phyloP scores from a whole-genome alignment of 2,329 filamentous ascomycete genomes.

The Apiospora koreana region DNA sequence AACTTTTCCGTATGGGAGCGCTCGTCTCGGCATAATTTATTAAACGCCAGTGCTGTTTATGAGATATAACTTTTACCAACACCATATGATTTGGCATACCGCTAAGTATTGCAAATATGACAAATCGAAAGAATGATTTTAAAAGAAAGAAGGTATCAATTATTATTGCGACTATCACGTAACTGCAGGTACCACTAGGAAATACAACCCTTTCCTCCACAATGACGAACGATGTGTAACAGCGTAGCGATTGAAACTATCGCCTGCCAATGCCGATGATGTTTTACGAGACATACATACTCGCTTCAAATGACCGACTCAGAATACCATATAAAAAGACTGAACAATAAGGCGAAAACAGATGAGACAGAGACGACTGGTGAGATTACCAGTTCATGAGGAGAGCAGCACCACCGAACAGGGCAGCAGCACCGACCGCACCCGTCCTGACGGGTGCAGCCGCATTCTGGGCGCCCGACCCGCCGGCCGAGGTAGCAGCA shows the following conservation, averaged over 20 bases:
- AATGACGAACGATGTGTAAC: not conserved
- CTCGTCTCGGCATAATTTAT: no score
- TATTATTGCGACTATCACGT: not conserved
- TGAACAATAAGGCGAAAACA: not conserved
- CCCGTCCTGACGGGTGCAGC: conserved; percentile 35
- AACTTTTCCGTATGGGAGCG: no score
- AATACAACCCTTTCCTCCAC: not conserved
- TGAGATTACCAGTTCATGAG: conserved; percentile 22
- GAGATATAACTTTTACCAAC: no score
- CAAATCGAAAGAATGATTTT: not conserved
- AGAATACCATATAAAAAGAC: not conserved
- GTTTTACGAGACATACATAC: not conserved
- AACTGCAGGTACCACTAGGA: not conserved
- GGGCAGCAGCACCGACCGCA: conserved; percentile 37
- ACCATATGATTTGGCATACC: no score
- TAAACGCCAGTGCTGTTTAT: no score
- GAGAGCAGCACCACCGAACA: conserved; percentile 28
- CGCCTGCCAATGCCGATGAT: not conserved
- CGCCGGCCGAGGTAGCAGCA: conserved; percentile 33
- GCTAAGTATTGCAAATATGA: not conserved
- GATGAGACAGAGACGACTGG: not conserved
- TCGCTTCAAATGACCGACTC: not conserved
- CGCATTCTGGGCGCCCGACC: conserved; percentile 26
- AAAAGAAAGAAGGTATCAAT: not conserved
- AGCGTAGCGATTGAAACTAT: not conserved